Evolutionary conservation across 441 rosid genomes (phyloP), one percentile per base, ranked within the genome.

Genomic region (Croton setiger): DNA sequence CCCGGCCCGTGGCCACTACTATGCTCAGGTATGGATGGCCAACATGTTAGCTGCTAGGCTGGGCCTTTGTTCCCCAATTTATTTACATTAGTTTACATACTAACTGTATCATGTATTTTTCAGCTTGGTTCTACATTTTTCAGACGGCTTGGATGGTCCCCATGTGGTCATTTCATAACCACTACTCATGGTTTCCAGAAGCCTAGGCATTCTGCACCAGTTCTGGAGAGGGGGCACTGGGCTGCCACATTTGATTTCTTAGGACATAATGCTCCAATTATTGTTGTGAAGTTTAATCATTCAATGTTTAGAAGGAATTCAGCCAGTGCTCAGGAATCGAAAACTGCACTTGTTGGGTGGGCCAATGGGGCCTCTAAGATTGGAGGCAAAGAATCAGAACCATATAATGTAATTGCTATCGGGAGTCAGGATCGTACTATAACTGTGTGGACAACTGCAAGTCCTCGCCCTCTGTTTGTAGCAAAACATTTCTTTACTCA

Each of bases 161-260:
- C 99, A 3, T 95, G 99, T 79, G 99, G 99, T 59, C 99, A 92
- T 83, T 95, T 88, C 75, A 83, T 95, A 77, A 92, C 99, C 44
- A 95, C 98, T 31, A 95, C 99, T 70, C 97, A 95, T 68, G 99
- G 99, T 73, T 95, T 79, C 85, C 99, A 95, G 83, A 95, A 92
- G 81, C 99, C 99, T 27, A 88, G 94, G 86, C 99, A 95, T 85
- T 95, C 99, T 73, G 99, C 98, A 37, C 99, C 99, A 39, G 99
- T 95, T 78, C 82, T 95, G 14, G 98, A 92, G 80, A 87, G 99
- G 79, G 99, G 96, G 54, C 97, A 95, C 77, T 95, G 98, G 99
- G 90, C 97, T 63, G 99, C 92, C 51, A 86, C 96, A 56, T 95
- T 90, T 72, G 99, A 95, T 80, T 95, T 95, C 84, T 75, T 95